Conservation (phyloP, 768 basidiomycete species). For the Stropharia rugosoannulata region DNA sequence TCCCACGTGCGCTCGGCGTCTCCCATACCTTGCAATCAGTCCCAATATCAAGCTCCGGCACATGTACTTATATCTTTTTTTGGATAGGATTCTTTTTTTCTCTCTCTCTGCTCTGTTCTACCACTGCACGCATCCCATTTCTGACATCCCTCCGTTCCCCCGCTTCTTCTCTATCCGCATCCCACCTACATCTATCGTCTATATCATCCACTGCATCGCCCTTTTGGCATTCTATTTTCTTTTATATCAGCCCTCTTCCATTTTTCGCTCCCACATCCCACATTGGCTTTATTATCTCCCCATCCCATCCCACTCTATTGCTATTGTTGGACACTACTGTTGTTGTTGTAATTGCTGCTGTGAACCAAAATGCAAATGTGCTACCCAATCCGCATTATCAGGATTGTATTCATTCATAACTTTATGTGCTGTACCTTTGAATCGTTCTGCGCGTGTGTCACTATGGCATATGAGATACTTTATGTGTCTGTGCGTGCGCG, state of each 20-base stretch:
- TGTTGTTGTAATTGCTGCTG: conserved; percentile 15
- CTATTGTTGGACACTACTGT: conserved; percentile 9
- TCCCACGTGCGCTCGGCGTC: background rate
- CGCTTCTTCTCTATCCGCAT: background rate
- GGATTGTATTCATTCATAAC: no score
- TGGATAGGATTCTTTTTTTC: background rate
- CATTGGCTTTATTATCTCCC: conserved; percentile 5
- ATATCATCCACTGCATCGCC: background rate
- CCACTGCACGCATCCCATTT: background rate
- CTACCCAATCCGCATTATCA: background rate
- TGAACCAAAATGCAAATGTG: conserved; percentile 8
- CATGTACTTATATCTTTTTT: conserved; percentile 6
- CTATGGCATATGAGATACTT: no score
- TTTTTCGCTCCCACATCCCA: background rate
- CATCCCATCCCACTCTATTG: background rate
- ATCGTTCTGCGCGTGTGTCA: no score
- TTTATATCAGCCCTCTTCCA: no score
- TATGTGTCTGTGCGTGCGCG: no score
- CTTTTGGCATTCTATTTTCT: background rate
- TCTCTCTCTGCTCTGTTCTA: background rate
- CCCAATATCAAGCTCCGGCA: conserved; percentile 13
- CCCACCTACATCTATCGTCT: background rate
- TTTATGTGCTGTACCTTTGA: no score
- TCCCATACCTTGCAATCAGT: conserved; percentile 6
- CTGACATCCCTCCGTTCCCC: background rate